Evolutionary conservation across 768 basidiomycete genomes (phyloP), one percentile per base, ranked within the genome.

Genomic region (Boletus tomentosulus): DNA sequence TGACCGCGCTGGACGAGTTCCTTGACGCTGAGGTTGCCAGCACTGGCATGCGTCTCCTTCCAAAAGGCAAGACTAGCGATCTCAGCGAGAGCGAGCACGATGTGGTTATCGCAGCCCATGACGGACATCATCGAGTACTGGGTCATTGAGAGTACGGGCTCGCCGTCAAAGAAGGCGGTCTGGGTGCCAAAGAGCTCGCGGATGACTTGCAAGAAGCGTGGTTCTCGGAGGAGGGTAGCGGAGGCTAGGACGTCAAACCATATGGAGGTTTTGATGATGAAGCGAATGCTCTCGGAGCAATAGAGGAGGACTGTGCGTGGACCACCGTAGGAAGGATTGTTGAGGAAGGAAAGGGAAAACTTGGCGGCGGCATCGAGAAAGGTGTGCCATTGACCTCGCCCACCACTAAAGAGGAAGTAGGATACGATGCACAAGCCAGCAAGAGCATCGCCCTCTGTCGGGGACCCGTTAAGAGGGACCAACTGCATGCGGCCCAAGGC

Each of bases 181-280:
- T 50, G 61, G 6, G 56, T 42, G 19, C 66, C 67, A 68, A 84
- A 92, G 41, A 92, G 72, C 25, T 68, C 66, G 24, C 78, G 76
- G 62, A 89, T 85, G 39, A 77, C 73, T 3, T 61, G 31, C 37
- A 86, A 69, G 67, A 90, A 84, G 46, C 74, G 73, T 10, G 90
- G 89, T 3, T 71, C 59, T 57, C 76, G 61, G 57, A 77, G 73
- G n/a, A 79, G 83, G n/a, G 89, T 88, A 48, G 86, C 79, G 1
- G 85, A 82, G 7, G 87, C 89, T 48, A 92, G 77, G 34, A 92
- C 87, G 66, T 92, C 90, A 67, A 92, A 90, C 90, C 90, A 92
- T 51, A 92, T 83, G 15, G 87, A 83, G 27, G 89, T 86, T 69
- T 89, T 89, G 71, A 91, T 78, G 65, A 92, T 84, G 69, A 91